Conservation (phyloP, 192 early-diverging fungal genomes). For the Podila minutissima region DNA sequence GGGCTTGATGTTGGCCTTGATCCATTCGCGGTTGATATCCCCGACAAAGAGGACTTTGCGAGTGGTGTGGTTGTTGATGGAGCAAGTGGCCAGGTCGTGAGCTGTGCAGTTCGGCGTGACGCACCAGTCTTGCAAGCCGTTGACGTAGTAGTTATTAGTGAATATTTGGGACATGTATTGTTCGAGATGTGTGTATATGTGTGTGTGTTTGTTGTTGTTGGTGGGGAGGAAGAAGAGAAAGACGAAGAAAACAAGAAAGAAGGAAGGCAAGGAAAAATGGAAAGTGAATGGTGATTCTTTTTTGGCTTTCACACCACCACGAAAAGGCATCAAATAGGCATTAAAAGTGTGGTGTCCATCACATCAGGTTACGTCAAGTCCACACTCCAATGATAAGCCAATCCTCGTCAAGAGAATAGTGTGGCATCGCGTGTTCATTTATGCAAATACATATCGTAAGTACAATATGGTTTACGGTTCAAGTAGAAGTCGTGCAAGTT, state of each 20-base stretch:
- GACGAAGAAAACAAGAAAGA: neutral
- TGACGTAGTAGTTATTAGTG: no score
- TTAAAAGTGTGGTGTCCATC: neutral
- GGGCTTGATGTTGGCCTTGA: neutral
- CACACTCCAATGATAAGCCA: neutral
- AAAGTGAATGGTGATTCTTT: neutral
- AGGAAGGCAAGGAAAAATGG: neutral
- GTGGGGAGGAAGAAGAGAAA: neutral
- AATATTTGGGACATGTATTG: no score
- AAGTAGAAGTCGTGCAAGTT: no score
- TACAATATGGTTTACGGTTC: neutral
- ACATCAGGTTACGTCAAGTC: neutral
- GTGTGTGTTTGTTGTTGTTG: neutral
- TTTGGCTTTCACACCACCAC: neutral
- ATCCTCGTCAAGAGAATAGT: neutral
- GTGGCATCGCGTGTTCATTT: neutral
- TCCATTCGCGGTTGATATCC: slow-evolving; percentile 1
- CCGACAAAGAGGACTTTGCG: slow-evolving; percentile 1
- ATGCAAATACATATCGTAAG: neutral
- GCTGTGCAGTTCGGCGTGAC: neutral
- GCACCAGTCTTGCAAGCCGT: neutral
- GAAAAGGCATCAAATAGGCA: neutral
- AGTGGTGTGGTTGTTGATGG: neutral
- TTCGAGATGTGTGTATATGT: neutral
- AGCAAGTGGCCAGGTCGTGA: neutral